Base-by-base conservation (phyloP, 2,329 filamentous ascomycete genomes). In the Neopestalotiopsis clavispora region DNA sequence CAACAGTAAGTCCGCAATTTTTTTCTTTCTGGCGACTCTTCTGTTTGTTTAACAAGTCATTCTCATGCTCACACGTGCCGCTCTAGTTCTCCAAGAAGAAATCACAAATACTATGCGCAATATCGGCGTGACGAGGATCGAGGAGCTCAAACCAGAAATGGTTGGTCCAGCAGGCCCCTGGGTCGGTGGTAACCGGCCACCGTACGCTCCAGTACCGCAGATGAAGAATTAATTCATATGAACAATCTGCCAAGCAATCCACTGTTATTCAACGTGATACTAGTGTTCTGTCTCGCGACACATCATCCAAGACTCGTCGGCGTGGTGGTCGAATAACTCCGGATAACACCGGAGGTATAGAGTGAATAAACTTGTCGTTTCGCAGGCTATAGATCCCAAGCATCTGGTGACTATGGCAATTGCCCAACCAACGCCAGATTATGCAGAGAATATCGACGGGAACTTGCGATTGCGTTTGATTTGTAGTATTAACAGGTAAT, bases 81-180 rank as follows among this genome's bases (percentile, higher is more conserved):
- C 14, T 1, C 1, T 10, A 64, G 61, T 64, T 20, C 61, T 64
- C 4, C 38, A 28, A 1, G 61, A 64, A 28, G 61, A 64, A 32
- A 64, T 64, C 20, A 64, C 17, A 12, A 64, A 64, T 28, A 64
- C 61, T 1, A 64, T 64, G 61, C 61, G 61, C 13, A 64, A 64
- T 28, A 45, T 64, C 30, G 61, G 61, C 40, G 61, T 52, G 13
- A 49, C 40, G 1, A 64, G 12, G 28, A 49, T 49, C 13, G 20
- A 64, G 20, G 38, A 64, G 1, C 42, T 64, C n/a, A 64, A 64
- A 38, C 61, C 61, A 23, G 61, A 64, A 38, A 64, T 64, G 61
- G 61, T 64, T 13, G 61, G 61, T 4, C 61, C 61, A n/a, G 34
- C 61, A 38, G 61, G 61, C 0, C n/a, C 61, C 7, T 64, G 61